Evolutionary conservation across 768 basidiomycete species (phyloP).

Genomic region (Inosperma sp.): DNA sequence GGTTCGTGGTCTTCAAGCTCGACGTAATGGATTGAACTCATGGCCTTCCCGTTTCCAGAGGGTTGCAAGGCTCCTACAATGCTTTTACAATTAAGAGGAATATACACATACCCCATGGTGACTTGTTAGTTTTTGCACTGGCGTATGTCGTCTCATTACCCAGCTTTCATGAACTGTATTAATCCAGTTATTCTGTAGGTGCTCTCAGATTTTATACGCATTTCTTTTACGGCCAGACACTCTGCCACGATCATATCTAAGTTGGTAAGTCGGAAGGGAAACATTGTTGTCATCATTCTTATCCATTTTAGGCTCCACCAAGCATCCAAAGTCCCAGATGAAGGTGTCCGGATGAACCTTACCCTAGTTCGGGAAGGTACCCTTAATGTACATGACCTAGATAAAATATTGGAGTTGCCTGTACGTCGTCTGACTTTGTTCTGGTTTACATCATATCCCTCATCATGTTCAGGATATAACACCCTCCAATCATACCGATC

Average conservation of each 20-base stretch:
- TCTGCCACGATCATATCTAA: slow-evolving; percentile 68
- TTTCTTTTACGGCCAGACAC: slow-evolving; percentile 79
- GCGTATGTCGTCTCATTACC: slow-evolving; percentile 42
- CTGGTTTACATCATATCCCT: neutral
- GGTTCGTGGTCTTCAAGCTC: slow-evolving; percentile 42
- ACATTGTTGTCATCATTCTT: neutral
- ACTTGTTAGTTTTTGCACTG: slow-evolving; percentile 73
- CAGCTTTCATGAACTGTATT: neutral
- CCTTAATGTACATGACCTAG: slow-evolving; percentile 54
- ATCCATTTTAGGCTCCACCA: slow-evolving; percentile 54
- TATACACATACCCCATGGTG: slow-evolving; percentile 76
- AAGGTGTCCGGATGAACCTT: slow-evolving; percentile 57
- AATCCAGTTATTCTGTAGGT: slow-evolving; percentile 40
- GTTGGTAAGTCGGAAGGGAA: slow-evolving; percentile 48
- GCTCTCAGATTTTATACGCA: slow-evolving; percentile 81
- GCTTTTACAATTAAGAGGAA: slow-evolving; percentile 62
- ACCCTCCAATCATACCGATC: slow-evolving; percentile 42
- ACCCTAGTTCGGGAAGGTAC: slow-evolving; percentile 53
- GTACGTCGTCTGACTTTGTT: slow-evolving; percentile 37
- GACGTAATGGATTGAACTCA: neutral
- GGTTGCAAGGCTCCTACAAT: slow-evolving; percentile 88
- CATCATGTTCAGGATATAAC: slow-evolving; percentile 45
- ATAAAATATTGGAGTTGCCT: slow-evolving; percentile 45
- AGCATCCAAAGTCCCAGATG: slow-evolving; percentile 59
- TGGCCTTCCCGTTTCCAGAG: slow-evolving; percentile 39